These are phyloP conservation scores for Dactylorhiza incarnata DNA, from an alignment of 106 monocot species.

Conservation along the genomic window DNA sequence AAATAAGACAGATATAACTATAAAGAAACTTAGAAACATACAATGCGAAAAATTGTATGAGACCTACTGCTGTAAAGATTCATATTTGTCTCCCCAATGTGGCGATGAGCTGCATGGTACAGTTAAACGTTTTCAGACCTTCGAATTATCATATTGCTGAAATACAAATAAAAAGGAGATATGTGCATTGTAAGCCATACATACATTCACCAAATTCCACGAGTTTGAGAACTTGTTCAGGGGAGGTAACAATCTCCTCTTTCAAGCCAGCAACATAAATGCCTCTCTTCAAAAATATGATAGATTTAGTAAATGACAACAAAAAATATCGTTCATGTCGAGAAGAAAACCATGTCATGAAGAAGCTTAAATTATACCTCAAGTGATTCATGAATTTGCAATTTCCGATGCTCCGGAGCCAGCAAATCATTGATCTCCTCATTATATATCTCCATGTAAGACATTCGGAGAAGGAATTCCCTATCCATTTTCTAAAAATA, in stretches of 20 bases:
- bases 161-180: constrained; percentile 1
- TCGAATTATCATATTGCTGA: neutral
- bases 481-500: constrained; percentile 46
- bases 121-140: constrained; percentile 5
- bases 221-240: constrained; percentile 77
- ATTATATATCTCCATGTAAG: constrained; percentile 99
- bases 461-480: constrained; percentile 89
- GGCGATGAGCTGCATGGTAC: constrained; percentile 69
- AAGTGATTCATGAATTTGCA: constrained; percentile 88
- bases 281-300: constrained; percentile 55
- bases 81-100: constrained; percentile 98
- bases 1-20: neutral
- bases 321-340: neutral
- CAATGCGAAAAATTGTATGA: constrained; percentile 97
- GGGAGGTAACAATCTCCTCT: constrained; percentile 84
- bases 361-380: constrained; percentile 46
- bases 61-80: constrained; percentile 96
- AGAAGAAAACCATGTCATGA: neutral
- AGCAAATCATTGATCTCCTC: constrained; percentile 97
- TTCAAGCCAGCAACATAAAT: constrained; percentile 95
- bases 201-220: constrained; percentile 97
- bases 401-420: constrained; percentile 84
- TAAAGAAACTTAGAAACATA: constrained; percentile 9
- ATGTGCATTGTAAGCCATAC: constrained; percentile 20
- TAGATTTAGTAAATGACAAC: neutral